Evolutionary conservation across 2,329 filamentous ascomycete species (phyloP), one percentile per base, ranked within the genome.

Genomic region (Nectriaceae sp.): DNA sequence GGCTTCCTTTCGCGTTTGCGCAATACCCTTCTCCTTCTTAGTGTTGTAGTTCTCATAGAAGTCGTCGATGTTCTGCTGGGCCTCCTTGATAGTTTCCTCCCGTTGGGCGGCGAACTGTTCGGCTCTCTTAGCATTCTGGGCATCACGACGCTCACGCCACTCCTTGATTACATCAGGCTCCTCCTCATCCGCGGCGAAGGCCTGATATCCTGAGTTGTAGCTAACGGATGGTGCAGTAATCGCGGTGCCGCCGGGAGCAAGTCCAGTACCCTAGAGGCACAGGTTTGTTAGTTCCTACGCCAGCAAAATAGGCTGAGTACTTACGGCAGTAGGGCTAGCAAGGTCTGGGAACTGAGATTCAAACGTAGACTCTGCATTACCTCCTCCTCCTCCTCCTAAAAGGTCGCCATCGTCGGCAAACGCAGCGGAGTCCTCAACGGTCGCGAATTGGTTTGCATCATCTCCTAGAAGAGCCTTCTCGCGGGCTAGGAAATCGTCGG

Each of bases 31-130:
- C 70, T 99, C 94, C 70, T 94, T 93, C 77, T 97, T 96, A 71
- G 88, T 86, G 77, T 97, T 97, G 79, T 99, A 99, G 74, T 96
- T 97, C 67, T 97, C 92, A 78, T 99, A 99, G 75, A 97, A 99
- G 70, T 97, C 94, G 69, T 99, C 94, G 56, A 99, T 96, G 70
- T 95, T 94, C 68, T 92, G 83, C 66, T 91, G 90, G 11, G 94
- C 94, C 61, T 94, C 90, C 69, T 90, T 85, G 66, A 97, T 76
- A 2, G 91, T 97, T 69, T 93, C 86, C 54, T 84, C 82, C 69
- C 94, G 94, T 74, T 92, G 90, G 57, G 84, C 79, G 36, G 85
- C 83, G 46, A 93, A 93, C 58, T 93, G 84, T 70, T 96, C 86
- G 56, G 90, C 87, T 63, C 93, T 89, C 71, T 92, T 91, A 61